phyloP scores from a whole-genome alignment of 164 flowering plant species.

The Vitis rotundifolia region DNA sequence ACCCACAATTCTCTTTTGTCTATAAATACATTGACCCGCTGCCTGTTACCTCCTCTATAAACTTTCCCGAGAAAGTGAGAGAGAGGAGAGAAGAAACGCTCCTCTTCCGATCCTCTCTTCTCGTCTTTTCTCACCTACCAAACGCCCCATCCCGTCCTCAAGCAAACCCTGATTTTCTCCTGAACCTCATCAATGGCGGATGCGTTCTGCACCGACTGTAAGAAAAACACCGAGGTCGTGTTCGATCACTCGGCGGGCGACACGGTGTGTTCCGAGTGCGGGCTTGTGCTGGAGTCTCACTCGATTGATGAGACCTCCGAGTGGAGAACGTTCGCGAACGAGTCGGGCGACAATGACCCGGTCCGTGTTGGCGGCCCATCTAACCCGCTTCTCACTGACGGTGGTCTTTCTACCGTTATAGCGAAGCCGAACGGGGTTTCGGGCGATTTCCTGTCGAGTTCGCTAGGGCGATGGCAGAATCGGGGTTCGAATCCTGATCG shows the following conservation, averaged over 20 bases:
- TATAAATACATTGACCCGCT: neutral
- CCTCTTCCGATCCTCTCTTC: neutral
- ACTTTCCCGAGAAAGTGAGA: neutral
- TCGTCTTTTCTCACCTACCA: neutral
- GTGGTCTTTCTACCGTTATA: conserved; percentile 50
- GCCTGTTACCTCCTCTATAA: too few relatives aligned
- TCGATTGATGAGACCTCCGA: conserved; percentile 59
- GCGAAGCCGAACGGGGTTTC: conserved; percentile 52
- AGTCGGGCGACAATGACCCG: conserved; percentile 50
- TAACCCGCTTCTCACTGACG: conserved; percentile 47
- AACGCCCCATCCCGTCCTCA: neutral
- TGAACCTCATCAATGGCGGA: conserved; percentile 24
- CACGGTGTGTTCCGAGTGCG: conserved; percentile 58
- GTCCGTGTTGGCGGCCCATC: conserved; percentile 51
- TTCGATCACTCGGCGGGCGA: conserved; percentile 61
- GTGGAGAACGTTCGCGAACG: conserved; percentile 60
- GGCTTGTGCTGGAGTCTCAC: conserved; percentile 51
- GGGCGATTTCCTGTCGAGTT: conserved; percentile 46
- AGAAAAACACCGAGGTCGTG: conserved; percentile 49
- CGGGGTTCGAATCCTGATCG: conserved; percentile 53
- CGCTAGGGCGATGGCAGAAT: conserved; percentile 51
- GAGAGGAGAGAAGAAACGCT: neutral
- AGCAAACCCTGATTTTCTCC: neutral
- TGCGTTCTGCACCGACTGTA: conserved; percentile 48
- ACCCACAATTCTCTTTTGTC: neutral